These are phyloP conservation scores for Blastobotrys buckinghamii DNA, from an alignment of 1,139 yeast genomes.

Conservation along the genomic window DNA sequence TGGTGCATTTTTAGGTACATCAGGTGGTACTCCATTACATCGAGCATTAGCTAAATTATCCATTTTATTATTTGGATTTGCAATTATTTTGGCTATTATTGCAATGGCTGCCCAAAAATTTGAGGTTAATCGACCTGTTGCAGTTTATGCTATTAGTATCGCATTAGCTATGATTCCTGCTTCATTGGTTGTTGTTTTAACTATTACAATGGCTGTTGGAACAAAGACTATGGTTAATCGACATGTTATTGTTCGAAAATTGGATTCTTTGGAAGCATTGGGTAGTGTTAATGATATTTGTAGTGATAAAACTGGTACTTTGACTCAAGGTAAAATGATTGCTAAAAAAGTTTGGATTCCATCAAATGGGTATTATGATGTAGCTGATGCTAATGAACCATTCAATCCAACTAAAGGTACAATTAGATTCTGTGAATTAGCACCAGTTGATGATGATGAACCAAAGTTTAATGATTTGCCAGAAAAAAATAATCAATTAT, in stretches of 20 bases:
- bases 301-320: slow-evolving; percentile 91
- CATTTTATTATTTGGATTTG: slow-evolving; percentile 58
- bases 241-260: slow-evolving; percentile 79
- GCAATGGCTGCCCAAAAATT: slow-evolving; percentile 77
- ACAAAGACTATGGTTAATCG: slow-evolving; percentile 70
- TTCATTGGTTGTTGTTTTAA: slow-evolving; percentile 50
- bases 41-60: slow-evolving; percentile 66
- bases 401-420: slow-evolving; percentile 67
- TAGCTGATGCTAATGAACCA: slow-evolving; percentile 59
- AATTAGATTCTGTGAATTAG: slow-evolving; percentile 35
- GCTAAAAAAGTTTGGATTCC: slow-evolving; percentile 74
- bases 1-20: slow-evolving; percentile 68
- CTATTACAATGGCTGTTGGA: slow-evolving; percentile 84
- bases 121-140: slow-evolving; percentile 61
- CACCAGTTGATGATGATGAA: slow-evolving; percentile 37
- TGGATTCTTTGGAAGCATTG: slow-evolving; percentile 91
- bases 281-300: slow-evolving; percentile 95
- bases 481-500: slow-evolving; percentile 20
- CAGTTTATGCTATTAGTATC: slow-evolving; percentile 77
- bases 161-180: slow-evolving; percentile 76
- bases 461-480: slow-evolving; percentile 18
- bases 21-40: slow-evolving; percentile 73
- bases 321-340: slow-evolving; percentile 93
- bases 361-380: slow-evolving; percentile 58
- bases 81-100: slow-evolving; percentile 69